phyloP scores from a whole-genome alignment of 1,284 basidiomycete genomes.

The Irpex rosettiformis region DNA sequence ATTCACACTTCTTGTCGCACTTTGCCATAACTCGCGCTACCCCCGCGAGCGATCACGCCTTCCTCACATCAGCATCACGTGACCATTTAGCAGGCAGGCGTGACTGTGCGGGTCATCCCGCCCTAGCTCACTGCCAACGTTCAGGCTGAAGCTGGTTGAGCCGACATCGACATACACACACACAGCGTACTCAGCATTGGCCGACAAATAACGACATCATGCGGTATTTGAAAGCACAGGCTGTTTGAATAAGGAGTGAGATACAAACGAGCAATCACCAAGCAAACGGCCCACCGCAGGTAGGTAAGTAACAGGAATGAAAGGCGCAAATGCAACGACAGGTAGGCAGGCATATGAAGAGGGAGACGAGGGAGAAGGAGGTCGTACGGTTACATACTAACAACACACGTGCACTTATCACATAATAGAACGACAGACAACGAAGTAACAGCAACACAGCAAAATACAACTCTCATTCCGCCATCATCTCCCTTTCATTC shows the following conservation, averaged over 20 bases:
- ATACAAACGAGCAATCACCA: background rate
- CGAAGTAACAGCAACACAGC: conserved; percentile 3
- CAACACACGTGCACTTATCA: conserved; percentile 5
- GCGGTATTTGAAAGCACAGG: no score
- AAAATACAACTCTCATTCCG: conserved; percentile 10
- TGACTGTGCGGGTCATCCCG: no score
- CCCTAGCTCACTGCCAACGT: no score
- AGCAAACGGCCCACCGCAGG: no score
- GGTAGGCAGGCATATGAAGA: no score
- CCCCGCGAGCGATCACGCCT: conserved; percentile 14
- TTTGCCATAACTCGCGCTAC: conserved; percentile 14
- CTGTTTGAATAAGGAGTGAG: background rate
- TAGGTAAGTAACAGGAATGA: no score
- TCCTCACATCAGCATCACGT: conserved; percentile 14
- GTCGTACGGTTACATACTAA: conserved; percentile 9
- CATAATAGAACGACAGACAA: conserved; percentile 3
- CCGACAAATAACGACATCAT: no score
- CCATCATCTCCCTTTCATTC: conserved; percentile 4
- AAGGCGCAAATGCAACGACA: no score
- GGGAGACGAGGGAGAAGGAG: conserved; percentile 2
- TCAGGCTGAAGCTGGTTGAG: no score
- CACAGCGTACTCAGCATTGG: no score
- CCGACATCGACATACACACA: no score
- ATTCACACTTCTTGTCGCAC: background rate
- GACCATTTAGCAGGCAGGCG: background rate